Base-by-base conservation (phyloP, 805 yeast genomes). In the Candida manassasensis region DNA sequence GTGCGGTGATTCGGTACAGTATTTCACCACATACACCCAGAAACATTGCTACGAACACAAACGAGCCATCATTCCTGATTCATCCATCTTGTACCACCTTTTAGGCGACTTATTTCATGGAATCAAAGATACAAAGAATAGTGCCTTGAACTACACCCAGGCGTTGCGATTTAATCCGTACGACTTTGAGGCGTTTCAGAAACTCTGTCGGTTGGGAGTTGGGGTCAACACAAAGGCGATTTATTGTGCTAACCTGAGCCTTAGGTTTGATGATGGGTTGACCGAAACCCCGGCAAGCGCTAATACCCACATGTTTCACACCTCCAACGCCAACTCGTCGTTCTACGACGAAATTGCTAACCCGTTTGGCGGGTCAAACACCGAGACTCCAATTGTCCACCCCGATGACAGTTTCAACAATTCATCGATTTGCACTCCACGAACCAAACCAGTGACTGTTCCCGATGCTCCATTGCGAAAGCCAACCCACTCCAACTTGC, bases 161-260 rank as follows among this genome's bases (percentile, higher is more conserved):
- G 85, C 90, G 1, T 67, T 87, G 38, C 76, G 77, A 40, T 59
- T 70, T 43, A 84, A 93, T 52, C 96, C 95, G 12, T 85, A 69
- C 51, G 70, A 87, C 27, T 87, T 93, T 75, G 96, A 87, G 52
- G 87, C 96, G 0, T 79, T 86, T 43, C 86, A 81, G 44, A 80
- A 81, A 28, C 62, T 93, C 32, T 78, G 87, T 48, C 68, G 70
- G 32, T 62, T 82, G 60, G 93, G 95, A 9, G 85, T 82, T 13
- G 74, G 74, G 39, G 70, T 87, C 13, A 75, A 78, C 39, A 77
- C 81, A 4, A 73, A 73, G 43, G 56, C 78, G 0, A 63, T 79
- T 19, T 80, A 67, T 53, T 71, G 69, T 38, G 41, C 45, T 11
- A 35, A 38, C 17, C 25, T 8, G 7, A 24, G 27, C 7, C 19